phyloP scores from a whole-genome alignment of 805 yeast species.

The Hanseniaspora jakobsenii region DNA sequence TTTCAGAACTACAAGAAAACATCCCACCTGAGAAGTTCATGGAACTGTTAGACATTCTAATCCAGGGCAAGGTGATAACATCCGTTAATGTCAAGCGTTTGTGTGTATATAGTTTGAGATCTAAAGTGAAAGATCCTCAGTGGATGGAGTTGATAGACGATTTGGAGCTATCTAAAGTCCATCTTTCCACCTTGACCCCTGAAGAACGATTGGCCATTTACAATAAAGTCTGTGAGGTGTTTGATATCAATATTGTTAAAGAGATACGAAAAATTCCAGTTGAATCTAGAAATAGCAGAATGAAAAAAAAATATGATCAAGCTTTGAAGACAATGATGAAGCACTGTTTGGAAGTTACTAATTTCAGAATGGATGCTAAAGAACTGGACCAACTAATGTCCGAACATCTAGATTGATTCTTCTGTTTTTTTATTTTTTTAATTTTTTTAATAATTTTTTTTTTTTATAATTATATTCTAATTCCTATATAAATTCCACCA shows the following conservation, averaged over 20 bases:
- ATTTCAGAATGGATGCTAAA: conserved; percentile 40
- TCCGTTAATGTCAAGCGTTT: conserved; percentile 1
- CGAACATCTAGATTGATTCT: background rate
- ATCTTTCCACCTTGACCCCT: conserved; percentile 37
- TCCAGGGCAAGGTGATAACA: conserved; percentile 1
- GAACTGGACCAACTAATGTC: conserved; percentile 1
- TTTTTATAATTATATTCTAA: background rate
- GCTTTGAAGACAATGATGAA: conserved; percentile 78
- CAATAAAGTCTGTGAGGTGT: conserved; percentile 39
- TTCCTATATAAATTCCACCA: background rate
- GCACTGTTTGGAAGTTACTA: conserved; percentile 65
- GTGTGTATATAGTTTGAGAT: background rate
- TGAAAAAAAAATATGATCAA: conserved; percentile 52
- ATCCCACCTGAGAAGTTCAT: too few relatives aligned
- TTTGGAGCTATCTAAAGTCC: conserved; percentile 44
- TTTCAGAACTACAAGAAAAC: too few relatives aligned
- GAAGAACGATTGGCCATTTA: conserved; percentile 21
- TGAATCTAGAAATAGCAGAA: conserved; percentile 27
- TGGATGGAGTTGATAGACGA: conserved; percentile 32
- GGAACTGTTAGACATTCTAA: conserved; percentile 3
- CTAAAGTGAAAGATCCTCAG: conserved; percentile 1
- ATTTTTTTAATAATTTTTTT: background rate
- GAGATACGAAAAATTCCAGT: too few relatives aligned
- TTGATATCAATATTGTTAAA: conserved; percentile 33
- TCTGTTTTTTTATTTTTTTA: background rate